These are phyloP conservation scores for Blastobotrys ciferrii DNA, from an alignment of 1,139 yeast species.

Conservation along the genomic window DNA sequence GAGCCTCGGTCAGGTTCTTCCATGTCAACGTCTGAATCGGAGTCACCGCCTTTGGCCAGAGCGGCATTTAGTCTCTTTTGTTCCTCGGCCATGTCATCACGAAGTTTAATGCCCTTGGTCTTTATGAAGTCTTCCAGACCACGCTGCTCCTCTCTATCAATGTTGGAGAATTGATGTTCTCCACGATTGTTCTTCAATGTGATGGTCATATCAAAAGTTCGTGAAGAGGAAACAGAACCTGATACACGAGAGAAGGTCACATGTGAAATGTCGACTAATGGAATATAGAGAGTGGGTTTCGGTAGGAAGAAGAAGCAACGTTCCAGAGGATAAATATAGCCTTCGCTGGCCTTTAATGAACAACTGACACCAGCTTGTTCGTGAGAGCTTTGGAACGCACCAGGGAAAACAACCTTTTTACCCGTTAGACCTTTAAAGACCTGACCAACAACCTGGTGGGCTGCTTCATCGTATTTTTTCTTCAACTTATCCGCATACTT, in stretches of 20 bases:
- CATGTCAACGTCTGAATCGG: constrained; percentile 41
- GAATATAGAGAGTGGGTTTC: constrained; percentile 90
- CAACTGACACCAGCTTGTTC: constrained; percentile 83
- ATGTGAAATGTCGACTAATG: constrained; percentile 72
- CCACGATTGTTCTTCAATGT: constrained; percentile 63
- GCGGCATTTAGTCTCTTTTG: constrained; percentile 75
- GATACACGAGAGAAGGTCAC: constrained; percentile 90
- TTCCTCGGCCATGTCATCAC: constrained; percentile 87
- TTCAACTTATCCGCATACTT: constrained; percentile 77
- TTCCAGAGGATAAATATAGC: constrained; percentile 86
- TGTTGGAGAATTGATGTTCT: constrained; percentile 82
- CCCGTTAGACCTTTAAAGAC: constrained; percentile 89
- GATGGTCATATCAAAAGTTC: constrained; percentile 91
- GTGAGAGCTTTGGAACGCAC: constrained; percentile 66
- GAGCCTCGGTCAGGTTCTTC: constrained; percentile 35
- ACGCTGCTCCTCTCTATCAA: constrained; percentile 86
- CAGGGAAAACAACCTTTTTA: constrained; percentile 80
- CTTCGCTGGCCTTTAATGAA: constrained; percentile 93
- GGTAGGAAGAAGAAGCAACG: constrained; percentile 88
- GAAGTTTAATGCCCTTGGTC: constrained; percentile 74
- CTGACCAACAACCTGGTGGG: constrained; percentile 85
- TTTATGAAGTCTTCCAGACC: constrained; percentile 71
- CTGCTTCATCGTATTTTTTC: constrained; percentile 73
- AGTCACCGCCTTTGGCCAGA: constrained; percentile 67
- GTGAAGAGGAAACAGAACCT: constrained; percentile 69